A percentile compares a stretch with the other conserved stretches of the same genome.
Conservation (phyloP, 768 basidiomycete species). For the Amanita molliuscula region DNA sequence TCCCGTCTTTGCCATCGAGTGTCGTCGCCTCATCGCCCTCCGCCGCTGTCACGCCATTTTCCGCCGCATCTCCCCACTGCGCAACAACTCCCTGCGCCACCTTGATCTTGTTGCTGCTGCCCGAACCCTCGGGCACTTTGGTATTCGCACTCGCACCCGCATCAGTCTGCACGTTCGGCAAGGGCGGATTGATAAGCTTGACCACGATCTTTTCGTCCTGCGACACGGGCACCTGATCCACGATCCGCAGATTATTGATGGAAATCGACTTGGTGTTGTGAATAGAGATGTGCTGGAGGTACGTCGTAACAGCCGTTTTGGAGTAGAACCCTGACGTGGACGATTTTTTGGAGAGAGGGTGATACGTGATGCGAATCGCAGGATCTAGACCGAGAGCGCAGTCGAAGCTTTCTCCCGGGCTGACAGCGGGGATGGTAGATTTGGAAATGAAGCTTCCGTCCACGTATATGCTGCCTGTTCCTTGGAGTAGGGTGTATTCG, state of each 20-base stretch:
- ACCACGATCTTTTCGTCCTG: slow-evolving; percentile 21
- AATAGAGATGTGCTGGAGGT: slow-evolving; percentile 25
- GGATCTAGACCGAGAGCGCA: slow-evolving; percentile 30
- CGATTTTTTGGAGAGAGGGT: slow-evolving; percentile 22
- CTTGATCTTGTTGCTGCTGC: slow-evolving; percentile 10
- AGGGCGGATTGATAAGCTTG: slow-evolving; percentile 18
- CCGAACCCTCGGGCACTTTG: not conserved
- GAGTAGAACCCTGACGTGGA: slow-evolving; percentile 23
- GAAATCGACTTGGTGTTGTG: slow-evolving; percentile 22
- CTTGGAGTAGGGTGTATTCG: slow-evolving; percentile 25
- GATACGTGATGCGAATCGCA: slow-evolving; percentile 27
- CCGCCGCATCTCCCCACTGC: slow-evolving; percentile 18
- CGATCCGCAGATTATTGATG: slow-evolving; percentile 17
- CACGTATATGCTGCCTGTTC: slow-evolving; percentile 27
- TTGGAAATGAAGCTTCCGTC: slow-evolving; percentile 31
- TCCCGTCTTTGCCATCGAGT: slow-evolving; percentile 23
- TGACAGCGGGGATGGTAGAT: slow-evolving; percentile 21
- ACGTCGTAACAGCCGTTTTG: slow-evolving; percentile 19
- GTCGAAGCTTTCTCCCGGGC: slow-evolving; percentile 28
- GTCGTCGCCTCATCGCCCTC: slow-evolving; percentile 16
- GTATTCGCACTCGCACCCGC: not conserved
- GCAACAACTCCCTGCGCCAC: slow-evolving; percentile 17
- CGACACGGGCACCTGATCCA: slow-evolving; percentile 27
- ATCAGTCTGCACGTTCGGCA: slow-evolving; percentile 6
- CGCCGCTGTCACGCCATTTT: not conserved